Conservation (phyloP, 331 rosid species). For the Telfairia occidentalis region DNA sequence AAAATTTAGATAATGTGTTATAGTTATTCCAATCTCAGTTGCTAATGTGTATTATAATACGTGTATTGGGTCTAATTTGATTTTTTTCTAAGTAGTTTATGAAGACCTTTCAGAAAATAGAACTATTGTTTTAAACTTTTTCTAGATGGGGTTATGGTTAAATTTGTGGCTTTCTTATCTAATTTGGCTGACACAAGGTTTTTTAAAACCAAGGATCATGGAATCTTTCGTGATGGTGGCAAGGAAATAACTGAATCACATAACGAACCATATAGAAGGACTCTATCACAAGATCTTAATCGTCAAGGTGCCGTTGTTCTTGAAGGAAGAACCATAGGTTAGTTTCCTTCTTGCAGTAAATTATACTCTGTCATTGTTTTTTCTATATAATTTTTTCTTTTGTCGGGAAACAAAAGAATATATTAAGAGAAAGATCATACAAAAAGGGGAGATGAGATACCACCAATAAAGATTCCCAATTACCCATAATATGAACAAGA, state of each 20-base stretch:
- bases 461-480: too few species aligned
- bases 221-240: constrained; percentile 90
- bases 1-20: constrained; percentile 14
- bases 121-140: not conserved
- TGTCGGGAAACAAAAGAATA: too few species aligned
- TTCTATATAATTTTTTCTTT: too few species aligned
- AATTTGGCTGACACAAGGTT: not conserved
- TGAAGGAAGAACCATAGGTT: constrained; percentile 80
- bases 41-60: too few species aligned
- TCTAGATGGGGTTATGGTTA: not conserved
- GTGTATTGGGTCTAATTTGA: too few species aligned
- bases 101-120: not conserved
- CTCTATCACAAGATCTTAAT: constrained; percentile 89
- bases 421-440: too few species aligned
- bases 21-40: not conserved
- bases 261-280: constrained; percentile 46
- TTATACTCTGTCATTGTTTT: not conserved
- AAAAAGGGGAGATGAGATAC: too few species aligned
- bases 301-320: constrained; percentile 98
- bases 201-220: constrained; percentile 64
- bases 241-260: constrained; percentile 64
- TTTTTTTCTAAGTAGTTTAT: not conserved
- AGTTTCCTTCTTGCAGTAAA: constrained; percentile 17
- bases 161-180: not conserved
- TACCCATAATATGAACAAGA: too few species aligned